phyloP scores from a whole-genome alignment of 257 asterid genomes.

The Gardenia jasminoides region DNA sequence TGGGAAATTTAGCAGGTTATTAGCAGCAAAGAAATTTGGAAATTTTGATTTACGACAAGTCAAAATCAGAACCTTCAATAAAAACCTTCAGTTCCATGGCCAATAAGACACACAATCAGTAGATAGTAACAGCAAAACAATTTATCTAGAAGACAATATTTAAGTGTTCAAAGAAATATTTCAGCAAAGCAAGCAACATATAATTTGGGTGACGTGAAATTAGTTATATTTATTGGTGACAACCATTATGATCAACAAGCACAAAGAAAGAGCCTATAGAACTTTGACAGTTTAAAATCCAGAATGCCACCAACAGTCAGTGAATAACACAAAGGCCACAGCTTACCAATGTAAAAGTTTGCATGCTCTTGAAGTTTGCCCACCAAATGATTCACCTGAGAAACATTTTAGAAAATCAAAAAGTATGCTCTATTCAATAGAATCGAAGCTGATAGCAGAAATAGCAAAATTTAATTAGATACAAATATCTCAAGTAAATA shows the following conservation, averaged over 20 bases:
- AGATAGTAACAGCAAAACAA: background rate
- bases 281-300: background rate
- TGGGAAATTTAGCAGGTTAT: background rate
- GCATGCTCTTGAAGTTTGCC: conserved; percentile 66
- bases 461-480: background rate
- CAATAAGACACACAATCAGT: background rate
- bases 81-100: background rate
- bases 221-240: background rate
- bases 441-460: background rate
- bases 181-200: background rate
- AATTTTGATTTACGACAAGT: background rate
- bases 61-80: background rate
- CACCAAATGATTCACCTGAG: conserved; percentile 76
- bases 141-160: background rate
- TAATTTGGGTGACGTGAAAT: background rate
- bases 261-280: background rate
- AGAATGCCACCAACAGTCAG: background rate
- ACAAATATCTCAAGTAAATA: background rate
- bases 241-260: background rate
- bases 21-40: background rate
- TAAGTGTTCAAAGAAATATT: background rate
- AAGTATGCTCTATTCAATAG: background rate
- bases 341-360: conserved; percentile 70
- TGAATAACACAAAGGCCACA: conserved; percentile 11
- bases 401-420: background rate